Evolutionary conservation across 2,329 filamentous ascomycete genomes (phyloP), one percentile per base, ranked within the genome.

Genomic region (Colletotrichum paranaense): DNA sequence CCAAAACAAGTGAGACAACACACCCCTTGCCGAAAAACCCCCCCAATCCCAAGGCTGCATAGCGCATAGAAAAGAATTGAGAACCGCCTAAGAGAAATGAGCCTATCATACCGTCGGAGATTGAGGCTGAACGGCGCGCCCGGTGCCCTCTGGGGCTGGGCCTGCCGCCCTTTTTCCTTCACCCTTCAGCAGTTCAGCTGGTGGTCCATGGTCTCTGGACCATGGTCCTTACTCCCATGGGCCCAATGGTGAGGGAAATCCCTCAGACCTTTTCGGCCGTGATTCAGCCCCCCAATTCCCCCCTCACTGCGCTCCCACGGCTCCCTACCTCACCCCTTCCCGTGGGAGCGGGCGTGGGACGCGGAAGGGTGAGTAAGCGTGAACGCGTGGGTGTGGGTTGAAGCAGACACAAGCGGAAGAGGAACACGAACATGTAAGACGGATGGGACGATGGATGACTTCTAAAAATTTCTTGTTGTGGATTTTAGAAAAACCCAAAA

Each of bases 261-360:
- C 30, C 68, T 72, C 57, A 52, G 62, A 67, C 64, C 19, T 28
- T 68, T 68, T 62, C n/a, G 49, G 55, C 68, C 56, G 63, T 71
- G 68, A 26, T 56, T 24, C 55, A 32, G 12, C 26, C 16, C 26
- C 55, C 16, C 19, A 14, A 16, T 16, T 16, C 5, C 14, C 14
- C 32, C 32, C 32, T 35, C 11, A 35, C 32, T 12, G 32, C 32
- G 32, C 32, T 35, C 32, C 32, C 32, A 12, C 32, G 32, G 38
- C 38, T n/a, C 16, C 42, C 19, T 46, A 46, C 42, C 42, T 19
- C 4, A 9, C 2, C 16, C 7, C 7, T 49, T n/a, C 19, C 42
- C 42, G 16, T 16, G 38, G 38, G 38, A 7, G 38, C 38, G 38
- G 14, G 38, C 38, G 12, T 42, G 14, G 14, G 38, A 8, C 19